Percentiles rank a stretch among this genome's conserved stretches.
phyloP scores from a whole-genome alignment of 345 rosid species.

The Gossypioides kirkii region DNA sequence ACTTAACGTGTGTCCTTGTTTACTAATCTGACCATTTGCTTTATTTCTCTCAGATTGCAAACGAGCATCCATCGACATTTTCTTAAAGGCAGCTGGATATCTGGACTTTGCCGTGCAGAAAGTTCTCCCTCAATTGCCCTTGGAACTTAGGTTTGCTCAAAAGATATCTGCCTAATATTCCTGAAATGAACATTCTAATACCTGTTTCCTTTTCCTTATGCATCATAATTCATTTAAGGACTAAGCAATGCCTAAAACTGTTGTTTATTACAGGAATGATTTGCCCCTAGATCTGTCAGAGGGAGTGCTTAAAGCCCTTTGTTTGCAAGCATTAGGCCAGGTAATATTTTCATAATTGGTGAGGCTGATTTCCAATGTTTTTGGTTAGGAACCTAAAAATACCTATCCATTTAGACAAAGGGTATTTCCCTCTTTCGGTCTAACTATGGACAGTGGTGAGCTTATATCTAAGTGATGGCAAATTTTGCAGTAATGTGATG shows the following conservation, averaged over 20 bases:
- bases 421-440: not conserved
- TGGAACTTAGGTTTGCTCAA: slow-evolving; percentile 40
- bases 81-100: slow-evolving; percentile 71
- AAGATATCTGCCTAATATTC: not conserved
- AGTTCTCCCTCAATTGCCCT: slow-evolving; percentile 53
- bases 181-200: not conserved
- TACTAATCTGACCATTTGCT: slow-evolving; percentile 3
- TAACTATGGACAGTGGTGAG: not conserved
- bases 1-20: not conserved
- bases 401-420: not conserved
- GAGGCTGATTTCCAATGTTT: no score
- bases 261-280: slow-evolving; percentile 33
- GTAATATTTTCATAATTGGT: slow-evolving; percentile 22
- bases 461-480: not conserved
- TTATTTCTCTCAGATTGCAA: slow-evolving; percentile 37
- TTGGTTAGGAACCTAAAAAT: not conserved
- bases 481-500: not conserved
- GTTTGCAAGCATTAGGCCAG: slow-evolving; percentile 68
- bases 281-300: slow-evolving; percentile 60
- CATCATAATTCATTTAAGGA: not conserved
- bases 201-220: not conserved
- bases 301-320: slow-evolving; percentile 61
- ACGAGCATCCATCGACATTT: slow-evolving; percentile 52
- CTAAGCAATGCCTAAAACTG: not conserved
- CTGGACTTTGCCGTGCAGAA: slow-evolving; percentile 57